Evolutionary conservation across 1,284 basidiomycete species (phyloP).

Genomic region (Stereum hirsutum): DNA sequence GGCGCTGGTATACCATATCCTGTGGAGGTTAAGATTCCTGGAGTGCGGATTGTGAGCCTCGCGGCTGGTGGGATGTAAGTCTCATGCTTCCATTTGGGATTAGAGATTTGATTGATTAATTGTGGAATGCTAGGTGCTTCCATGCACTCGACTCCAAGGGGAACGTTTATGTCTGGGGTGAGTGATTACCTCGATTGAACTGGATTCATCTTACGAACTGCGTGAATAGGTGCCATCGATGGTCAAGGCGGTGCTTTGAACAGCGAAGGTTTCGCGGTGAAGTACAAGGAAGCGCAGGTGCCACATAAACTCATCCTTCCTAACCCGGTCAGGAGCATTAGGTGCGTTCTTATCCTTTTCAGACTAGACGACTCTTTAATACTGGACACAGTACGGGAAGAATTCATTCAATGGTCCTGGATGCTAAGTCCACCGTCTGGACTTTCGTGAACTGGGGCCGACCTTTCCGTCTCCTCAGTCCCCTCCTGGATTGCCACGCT

Average conservation of each 20-base stretch:
- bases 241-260: constrained; percentile 32
- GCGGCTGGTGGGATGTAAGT: constrained; percentile 75
- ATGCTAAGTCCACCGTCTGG: constrained; percentile 52
- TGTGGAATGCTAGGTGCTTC: constrained; percentile 49
- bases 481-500: constrained; percentile 33
- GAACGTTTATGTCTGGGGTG: constrained; percentile 78
- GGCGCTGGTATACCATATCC: constrained; percentile 52
- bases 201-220: constrained; percentile 1
- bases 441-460: constrained; percentile 67
- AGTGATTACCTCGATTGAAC: constrained; percentile 7
- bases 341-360: constrained; percentile 29
- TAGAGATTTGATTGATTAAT: constrained; percentile 3
- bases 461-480: constrained; percentile 53
- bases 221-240: constrained; percentile 47
- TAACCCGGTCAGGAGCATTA: constrained; percentile 45
- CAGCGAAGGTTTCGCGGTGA: constrained; percentile 48
- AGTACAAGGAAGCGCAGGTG: constrained; percentile 35
- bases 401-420: constrained; percentile 60
- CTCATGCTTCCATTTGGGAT: background rate
- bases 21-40: constrained; percentile 44
- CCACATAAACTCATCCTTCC: constrained; percentile 55
- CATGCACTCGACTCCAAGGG: constrained; percentile 73
- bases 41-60: constrained; percentile 60
- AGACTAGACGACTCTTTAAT: no score
- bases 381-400: constrained; percentile 52